Conservation (phyloP, 768 basidiomycete species). For the Hygrocybe punicea region DNA sequence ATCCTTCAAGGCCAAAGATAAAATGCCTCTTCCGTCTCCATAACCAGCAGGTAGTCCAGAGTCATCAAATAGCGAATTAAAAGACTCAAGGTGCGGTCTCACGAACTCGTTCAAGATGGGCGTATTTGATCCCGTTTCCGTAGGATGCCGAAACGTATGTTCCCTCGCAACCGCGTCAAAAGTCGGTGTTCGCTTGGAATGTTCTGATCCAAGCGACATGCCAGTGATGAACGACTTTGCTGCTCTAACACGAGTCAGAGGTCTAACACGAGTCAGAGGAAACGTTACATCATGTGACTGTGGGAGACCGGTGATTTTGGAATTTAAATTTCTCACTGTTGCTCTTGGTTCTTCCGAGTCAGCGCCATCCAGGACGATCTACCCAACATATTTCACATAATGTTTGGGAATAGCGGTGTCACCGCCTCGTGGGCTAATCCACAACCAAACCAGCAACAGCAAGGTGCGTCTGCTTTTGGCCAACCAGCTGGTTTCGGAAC, state of each 20-base stretch:
- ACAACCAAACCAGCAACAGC: constrained; percentile 63
- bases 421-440: constrained; percentile 67
- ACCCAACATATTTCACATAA: constrained; percentile 27
- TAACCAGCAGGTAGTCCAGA: constrained; percentile 72
- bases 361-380: not conserved
- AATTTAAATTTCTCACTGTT: constrained; percentile 10
- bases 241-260: no score
- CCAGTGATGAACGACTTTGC: no score
- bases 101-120: constrained; percentile 91
- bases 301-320: constrained; percentile 11
- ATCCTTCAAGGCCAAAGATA: constrained; percentile 76
- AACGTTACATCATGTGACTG: not conserved
- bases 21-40: constrained; percentile 73
- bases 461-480: constrained; percentile 54
- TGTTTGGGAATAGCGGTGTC: constrained; percentile 57
- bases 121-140: constrained; percentile 62
- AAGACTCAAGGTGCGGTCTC: constrained; percentile 89
- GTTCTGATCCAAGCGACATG: constrained; percentile 46
- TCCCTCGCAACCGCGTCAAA: constrained; percentile 85
- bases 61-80: constrained; percentile 95
- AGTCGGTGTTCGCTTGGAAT: constrained; percentile 45
- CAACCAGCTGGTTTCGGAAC: constrained; percentile 32
- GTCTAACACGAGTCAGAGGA: no score
- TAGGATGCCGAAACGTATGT: constrained; percentile 71
- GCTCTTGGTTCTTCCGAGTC: constrained; percentile 8